These are phyloP conservation scores for Diplotaxis tenuifolia DNA, from an alignment of 345 rosid species.

Conservation along the genomic window DNA sequence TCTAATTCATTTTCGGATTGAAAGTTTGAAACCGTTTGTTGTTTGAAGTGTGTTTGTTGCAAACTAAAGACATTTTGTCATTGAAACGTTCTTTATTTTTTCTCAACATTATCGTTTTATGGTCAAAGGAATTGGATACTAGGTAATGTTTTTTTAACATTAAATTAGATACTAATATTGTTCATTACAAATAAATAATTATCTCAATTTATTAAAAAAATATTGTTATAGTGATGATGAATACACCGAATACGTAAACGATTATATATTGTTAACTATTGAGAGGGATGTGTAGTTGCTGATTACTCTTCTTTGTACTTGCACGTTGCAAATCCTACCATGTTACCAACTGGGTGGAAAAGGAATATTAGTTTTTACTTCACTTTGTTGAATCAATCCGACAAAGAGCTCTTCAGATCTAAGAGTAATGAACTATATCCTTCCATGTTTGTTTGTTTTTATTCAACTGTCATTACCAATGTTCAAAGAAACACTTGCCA, in stretches of 20 bases:
- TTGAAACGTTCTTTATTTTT: not conserved
- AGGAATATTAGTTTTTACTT: not conserved
- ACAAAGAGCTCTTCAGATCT: constrained; percentile 17
- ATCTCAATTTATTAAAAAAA: no score
- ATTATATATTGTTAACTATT: no score
- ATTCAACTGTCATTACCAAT: not conserved
- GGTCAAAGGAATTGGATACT: no score
- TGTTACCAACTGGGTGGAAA: constrained; percentile 8
- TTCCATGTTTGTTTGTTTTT: not conserved
- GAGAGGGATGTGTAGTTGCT: no score
- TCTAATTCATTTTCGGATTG: not conserved
- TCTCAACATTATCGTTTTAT: not conserved
- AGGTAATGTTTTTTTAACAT: not conserved
- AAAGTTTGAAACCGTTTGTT: not conserved
- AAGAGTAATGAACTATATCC: not conserved
- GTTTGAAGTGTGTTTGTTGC: constrained; percentile 20
- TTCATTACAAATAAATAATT: not conserved
- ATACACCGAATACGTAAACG: no score
- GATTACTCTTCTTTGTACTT: not conserved
- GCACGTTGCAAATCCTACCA: not conserved
- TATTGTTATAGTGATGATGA: no score
- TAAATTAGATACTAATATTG: not conserved
- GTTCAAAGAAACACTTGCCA: not conserved
- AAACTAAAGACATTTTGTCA: not conserved
- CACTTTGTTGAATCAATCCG: no score